These are phyloP conservation scores for Clathrospora elynae DNA, from an alignment of 2,329 filamentous ascomycete genomes.

Conservation along the genomic window DNA sequence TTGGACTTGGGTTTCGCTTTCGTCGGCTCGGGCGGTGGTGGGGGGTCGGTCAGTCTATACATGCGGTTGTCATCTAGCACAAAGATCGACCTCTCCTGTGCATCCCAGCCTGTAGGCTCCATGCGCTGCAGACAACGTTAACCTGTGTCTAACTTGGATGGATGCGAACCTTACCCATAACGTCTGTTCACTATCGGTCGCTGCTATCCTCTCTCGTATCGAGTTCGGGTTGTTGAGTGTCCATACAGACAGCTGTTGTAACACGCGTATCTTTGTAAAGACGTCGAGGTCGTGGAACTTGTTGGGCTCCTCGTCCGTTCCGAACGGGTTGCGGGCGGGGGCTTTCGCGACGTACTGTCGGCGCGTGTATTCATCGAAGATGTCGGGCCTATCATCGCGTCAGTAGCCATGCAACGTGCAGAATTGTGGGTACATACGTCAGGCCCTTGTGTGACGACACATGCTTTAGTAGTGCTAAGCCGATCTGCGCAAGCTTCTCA, in stretches of 20 bases:
- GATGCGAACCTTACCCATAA: constrained; percentile 70
- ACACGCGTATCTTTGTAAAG: constrained; percentile 77
- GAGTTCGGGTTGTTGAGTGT: constrained; percentile 85
- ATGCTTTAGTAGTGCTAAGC: constrained; percentile 85
- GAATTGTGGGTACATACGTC: constrained; percentile 65
- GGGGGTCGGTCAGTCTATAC: constrained; percentile 83
- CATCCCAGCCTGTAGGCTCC: constrained; percentile 86
- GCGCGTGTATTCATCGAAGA: constrained; percentile 91
- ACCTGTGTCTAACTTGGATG: constrained; percentile 5
- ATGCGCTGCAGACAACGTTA: constrained; percentile 58
- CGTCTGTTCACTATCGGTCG: constrained; percentile 80
- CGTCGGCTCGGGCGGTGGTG: constrained; percentile 61
- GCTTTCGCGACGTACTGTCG: constrained; percentile 86
- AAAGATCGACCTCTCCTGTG: constrained; percentile 83
- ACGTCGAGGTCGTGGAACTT: constrained; percentile 83
- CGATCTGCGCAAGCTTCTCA: constrained; percentile 76
- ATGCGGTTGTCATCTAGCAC: constrained; percentile 92
- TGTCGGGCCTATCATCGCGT: constrained; percentile 66
- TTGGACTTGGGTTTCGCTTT: constrained; percentile 60
- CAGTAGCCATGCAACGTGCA: constrained; percentile 11
- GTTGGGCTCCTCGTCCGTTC: constrained; percentile 71
- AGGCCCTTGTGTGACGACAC: constrained; percentile 92
- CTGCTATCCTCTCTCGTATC: constrained; percentile 83
- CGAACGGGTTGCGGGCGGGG: constrained; percentile 81
- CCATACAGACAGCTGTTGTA: constrained; percentile 90